Evolutionary conservation across 176 grass and related monocot species (phyloP), one percentile per base, ranked within the genome.

Genomic region (Avena sativa): DNA sequence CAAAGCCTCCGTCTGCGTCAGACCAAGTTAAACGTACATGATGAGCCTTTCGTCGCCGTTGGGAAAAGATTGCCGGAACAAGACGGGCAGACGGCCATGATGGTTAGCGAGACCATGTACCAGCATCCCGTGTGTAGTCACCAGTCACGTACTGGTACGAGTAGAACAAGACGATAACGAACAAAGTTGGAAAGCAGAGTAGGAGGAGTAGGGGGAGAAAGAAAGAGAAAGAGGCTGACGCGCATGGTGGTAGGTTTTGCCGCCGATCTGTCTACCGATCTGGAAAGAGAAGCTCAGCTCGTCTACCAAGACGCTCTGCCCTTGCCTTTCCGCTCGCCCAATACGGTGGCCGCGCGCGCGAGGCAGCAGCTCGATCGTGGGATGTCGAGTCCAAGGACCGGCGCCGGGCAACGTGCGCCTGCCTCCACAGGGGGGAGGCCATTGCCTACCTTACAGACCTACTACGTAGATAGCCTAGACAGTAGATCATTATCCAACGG

Each of bases 311-410:
- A 9, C 74, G 49, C 48, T 1, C 74, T 34, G 48, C 49, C 65
- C 47, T 17, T 52, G 49, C 15, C 25, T 76, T 89, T 86, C 20
- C 12, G 83, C 40, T 20, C 38, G 20, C 26, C 79, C 79, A 20
- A 90, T 62, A 50, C 51, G 2, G 20, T 46, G 57, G 28, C 28
- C 49, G 47, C 56, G 38, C 5, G 38, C 38, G 38, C 38, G 38
- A 40, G 38, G 38, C 38, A 40, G 38, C 38, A 40, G 30, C 30
- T 32, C 30, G 38, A 6, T 68, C 78, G 16, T 75, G 81, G 81
- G 62, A 71, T 72, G 81, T 72, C 46, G 73, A 25, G 19, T 20
- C 51, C 17, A 48, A 21, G 71, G 79, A 58, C 72, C 61, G 50
- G 72, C 50, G 80, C 86, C 50, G 36, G 30, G 59, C 34, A 55